A percentile compares a stretch with the other conserved stretches of the same genome.
Evolutionary conservation across 1,284 basidiomycete genomes (phyloP).

Genomic region (Apiotrichum gracile): DNA sequence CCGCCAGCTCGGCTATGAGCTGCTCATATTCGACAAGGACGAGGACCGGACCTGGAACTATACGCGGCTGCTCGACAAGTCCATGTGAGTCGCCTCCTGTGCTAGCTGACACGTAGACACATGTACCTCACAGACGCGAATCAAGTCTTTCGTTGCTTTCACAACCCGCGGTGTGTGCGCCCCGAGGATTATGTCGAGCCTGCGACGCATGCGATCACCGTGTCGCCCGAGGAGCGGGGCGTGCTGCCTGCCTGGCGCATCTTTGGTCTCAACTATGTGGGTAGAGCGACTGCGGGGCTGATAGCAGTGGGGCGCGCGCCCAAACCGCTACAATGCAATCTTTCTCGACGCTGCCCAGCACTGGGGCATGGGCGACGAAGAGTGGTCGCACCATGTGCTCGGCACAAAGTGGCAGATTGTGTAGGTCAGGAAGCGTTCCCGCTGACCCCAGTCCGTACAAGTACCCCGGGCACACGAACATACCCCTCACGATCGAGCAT

Average conservation of each 20-base stretch:
- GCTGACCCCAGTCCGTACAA: conserved; percentile 27
- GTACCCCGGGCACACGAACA: conserved; percentile 27
- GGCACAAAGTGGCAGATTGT: conserved; percentile 40
- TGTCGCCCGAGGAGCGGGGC: conserved; percentile 32
- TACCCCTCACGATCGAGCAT: conserved; percentile 40
- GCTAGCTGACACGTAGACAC: background rate
- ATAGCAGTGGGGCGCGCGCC: conserved; percentile 1
- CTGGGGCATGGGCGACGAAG: background rate
- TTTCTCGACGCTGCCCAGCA: background rate
- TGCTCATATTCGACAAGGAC: background rate
- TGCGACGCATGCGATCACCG: conserved; percentile 18
- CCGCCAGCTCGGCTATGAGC: background rate
- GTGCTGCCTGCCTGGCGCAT: conserved; percentile 38
- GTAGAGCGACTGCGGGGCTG: conserved; percentile 5
- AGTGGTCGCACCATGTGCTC: conserved; percentile 37
- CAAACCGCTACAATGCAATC: conserved; percentile 16
- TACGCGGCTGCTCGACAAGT: background rate
- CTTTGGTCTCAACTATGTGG: conserved; percentile 36
- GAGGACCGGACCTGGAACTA: background rate
- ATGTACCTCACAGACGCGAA: conserved; percentile 12
- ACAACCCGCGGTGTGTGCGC: conserved; percentile 38
- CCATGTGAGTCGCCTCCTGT: background rate
- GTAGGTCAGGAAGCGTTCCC: too few relatives aligned
- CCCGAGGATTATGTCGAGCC: conserved; percentile 34
- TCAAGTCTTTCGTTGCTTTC: conserved; percentile 32